Base-by-base conservation (phyloP, 1,284 basidiomycete species). In the Stygiomarasmius scandens region DNA sequence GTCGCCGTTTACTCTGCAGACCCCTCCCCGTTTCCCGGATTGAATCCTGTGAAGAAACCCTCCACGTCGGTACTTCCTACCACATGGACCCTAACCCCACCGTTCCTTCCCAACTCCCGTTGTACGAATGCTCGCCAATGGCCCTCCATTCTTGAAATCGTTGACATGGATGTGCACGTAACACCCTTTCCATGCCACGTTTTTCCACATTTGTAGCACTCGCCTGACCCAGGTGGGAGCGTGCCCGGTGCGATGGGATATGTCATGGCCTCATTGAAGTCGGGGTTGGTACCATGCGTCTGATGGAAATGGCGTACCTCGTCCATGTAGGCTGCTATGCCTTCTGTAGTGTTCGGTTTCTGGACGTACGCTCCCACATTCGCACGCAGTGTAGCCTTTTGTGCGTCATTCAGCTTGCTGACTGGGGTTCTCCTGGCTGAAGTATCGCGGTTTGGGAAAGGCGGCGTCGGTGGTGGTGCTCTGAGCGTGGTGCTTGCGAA, bases 11-110 rank as follows among this genome's bases (percentile, higher is more conserved):
- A 52, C 5, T 8, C 38, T 22, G 50, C 24, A 12, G 36, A 52
- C 34, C 36, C 50, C 19, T 52, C 50, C 50, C 32, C 50, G 12
- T 52, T 52, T 52, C 50, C 50, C 34, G 29, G 22, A 5, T 27
- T 24, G 20, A 38, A 43, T 16, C 23, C 34, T 10, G n/a, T 11
- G 3, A 36, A 22, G 2, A 38, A 11, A 8, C 23, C 6, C 19
- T 52, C 50, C 19, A 9, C 24, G 19, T 52, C 48, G n/a, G 25
- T 20, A 5, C 16, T 20, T 19, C 48, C 48, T 29, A 49, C 48
- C 29, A 23, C 48, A 29, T 49, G 25, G 5, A 49, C 25, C n/a
- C 14, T 5, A 11, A 3, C 19, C 25, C 12, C 12, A 5, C 5
- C 3, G 2, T 5, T 5, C 5, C 25, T 29, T 25, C 48, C 48